Percentiles rank a stretch among this genome's conserved stretches.
These are phyloP conservation scores for Gossypium thurberi DNA, from an alignment of 345 rosid genomes.

Conservation along the genomic window DNA sequence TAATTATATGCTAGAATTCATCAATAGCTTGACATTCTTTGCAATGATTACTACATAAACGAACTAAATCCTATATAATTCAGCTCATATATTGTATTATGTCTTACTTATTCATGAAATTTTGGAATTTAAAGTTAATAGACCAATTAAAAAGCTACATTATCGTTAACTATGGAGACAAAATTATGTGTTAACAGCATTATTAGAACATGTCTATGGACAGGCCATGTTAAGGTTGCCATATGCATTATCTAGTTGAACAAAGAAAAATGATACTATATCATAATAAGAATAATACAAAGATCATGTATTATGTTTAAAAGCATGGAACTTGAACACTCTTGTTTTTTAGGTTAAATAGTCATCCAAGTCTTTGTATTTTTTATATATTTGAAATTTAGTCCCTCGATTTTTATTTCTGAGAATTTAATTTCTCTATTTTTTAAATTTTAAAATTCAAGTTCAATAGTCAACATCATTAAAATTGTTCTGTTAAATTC, in stretches of 20 bases:
- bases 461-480: too few species aligned
- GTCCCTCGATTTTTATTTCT: too few species aligned
- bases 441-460: too few species aligned
- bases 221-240: background rate
- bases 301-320: background rate
- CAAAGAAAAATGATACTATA: too few species aligned
- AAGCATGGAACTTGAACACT: background rate
- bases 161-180: background rate
- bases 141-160: background rate
- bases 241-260: background rate
- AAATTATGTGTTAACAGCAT: background rate
- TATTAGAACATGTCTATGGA: background rate
- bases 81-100: background rate
- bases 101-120: background rate
- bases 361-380: too few species aligned
- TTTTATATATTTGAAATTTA: too few species aligned
- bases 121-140: background rate
- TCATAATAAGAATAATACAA: too few species aligned
- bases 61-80: background rate
- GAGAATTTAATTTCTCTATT: too few species aligned
- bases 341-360: background rate
- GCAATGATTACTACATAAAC: background rate
- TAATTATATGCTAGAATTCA: background rate
- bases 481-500: too few species aligned
- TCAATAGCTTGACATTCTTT: background rate